Percentiles rank a stretch among this genome's conserved stretches.
phyloP scores from a whole-genome alignment of 2,329 filamentous ascomycete genomes.

The Ophiostoma novo-ulmi region DNA sequence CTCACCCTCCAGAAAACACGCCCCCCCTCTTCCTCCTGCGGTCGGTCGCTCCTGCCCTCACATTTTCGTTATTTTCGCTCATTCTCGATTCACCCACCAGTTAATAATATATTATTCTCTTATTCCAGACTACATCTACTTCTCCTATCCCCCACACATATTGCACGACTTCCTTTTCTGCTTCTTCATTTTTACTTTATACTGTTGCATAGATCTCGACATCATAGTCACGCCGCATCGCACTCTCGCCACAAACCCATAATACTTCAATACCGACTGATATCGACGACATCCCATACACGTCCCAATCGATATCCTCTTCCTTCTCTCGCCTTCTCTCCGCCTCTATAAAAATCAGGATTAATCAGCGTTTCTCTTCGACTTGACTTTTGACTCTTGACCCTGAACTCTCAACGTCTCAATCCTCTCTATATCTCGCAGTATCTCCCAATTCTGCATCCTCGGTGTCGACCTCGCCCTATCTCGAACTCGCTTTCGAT shows the following conservation, averaged over 20 bases:
- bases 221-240: background rate
- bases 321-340: background rate
- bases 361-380: background rate
- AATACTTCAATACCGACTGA: background rate
- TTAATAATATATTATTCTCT: conserved; percentile 25
- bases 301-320: background rate
- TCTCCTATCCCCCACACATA: conserved; percentile 29
- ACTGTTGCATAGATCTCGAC: background rate
- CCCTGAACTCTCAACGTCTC: background rate
- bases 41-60: conserved; percentile 24
- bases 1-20: background rate
- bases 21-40: background rate
- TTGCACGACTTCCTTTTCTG: conserved; percentile 21
- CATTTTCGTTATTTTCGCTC: conserved; percentile 24
- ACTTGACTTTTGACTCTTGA: background rate
- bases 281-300: background rate
- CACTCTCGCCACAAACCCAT: background rate
- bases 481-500: background rate
- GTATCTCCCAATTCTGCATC: background rate
- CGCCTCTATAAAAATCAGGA: conserved; percentile 2
- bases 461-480: conserved; percentile 9
- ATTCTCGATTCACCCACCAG: conserved; percentile 25
- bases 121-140: conserved; percentile 29
- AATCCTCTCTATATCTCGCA: background rate
- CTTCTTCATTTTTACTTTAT: conserved; percentile 8